Evolutionary conservation across 805 yeast genomes (phyloP), one percentile per base, ranked within the genome.

Genomic region (Geotrichum ghanense): DNA sequence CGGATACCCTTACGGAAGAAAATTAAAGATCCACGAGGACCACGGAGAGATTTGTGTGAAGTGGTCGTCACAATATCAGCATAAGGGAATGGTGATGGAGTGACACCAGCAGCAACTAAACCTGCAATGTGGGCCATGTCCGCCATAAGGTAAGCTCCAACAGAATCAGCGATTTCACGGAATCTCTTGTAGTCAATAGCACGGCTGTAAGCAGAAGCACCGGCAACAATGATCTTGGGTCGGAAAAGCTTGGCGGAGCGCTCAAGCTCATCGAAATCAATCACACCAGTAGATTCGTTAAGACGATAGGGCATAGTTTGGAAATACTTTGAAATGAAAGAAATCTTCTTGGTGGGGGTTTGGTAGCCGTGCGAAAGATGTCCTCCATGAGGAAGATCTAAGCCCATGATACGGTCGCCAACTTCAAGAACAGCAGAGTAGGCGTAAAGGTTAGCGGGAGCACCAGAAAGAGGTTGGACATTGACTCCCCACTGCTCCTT

Each of bases 61-160:
- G 98, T 90, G 53, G 97, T 90, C 53, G 98, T 90, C 63, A 90
- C 97, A 57, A 90, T 85, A 69, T 90, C 98, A 48, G 96, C 83
- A 67, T 82, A 78, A 60, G 81, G 82, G 70, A 90, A 90, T 49
- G 98, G 98, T 35, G 95, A 84, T 57, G 85, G 88, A 41, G 85
- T 82, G 48, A 88, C 95, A 54, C 89, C 92, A 43, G 97, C 95
- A 48, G 98, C 90, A 45, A 90, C 84, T 53, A 90, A 73, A 56
- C 98, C 98, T 21, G 97, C 86, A 53, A 88, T 90, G 67, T 90
- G 98, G 25, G 98, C 96, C 97, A 90, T 90, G 65, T 90, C 98
- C 48, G 86, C 81, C 68, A 90, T 70, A 52, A 90, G 72, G 67
- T 89, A 89, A 44, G 97, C 97, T 55, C 95, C 95, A 54, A 88